phyloP scores from a whole-genome alignment of 169 alveolate species.

The Blepharisma undulans region DNA sequence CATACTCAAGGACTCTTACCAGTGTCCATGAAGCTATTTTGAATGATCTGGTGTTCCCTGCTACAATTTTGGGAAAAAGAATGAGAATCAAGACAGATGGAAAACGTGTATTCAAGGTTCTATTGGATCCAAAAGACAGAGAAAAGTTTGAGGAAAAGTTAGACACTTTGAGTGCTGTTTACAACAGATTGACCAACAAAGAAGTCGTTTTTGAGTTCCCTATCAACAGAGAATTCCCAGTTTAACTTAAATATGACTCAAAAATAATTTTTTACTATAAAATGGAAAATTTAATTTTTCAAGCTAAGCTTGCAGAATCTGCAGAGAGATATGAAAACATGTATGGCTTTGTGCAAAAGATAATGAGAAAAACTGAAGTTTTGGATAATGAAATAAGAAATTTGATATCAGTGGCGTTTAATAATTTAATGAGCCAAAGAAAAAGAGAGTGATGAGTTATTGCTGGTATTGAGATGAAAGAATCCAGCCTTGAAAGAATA shows the following conservation, averaged over 20 bases:
- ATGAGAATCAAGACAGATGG: constrained; percentile 94
- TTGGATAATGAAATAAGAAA: constrained; percentile 93
- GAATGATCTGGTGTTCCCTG: constrained; percentile 95
- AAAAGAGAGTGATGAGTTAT: constrained; percentile 96
- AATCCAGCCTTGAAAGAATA: constrained; percentile 55
- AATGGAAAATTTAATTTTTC: constrained; percentile 56
- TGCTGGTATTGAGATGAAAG: constrained; percentile 74
- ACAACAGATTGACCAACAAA: constrained; percentile 93
- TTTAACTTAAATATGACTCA: neutral
- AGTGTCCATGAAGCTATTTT: constrained; percentile 94
- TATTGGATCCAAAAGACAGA: constrained; percentile 95
- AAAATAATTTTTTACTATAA: neutral
- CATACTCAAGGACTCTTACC: constrained; percentile 94
- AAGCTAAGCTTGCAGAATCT: constrained; percentile 99
- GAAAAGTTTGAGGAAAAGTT: constrained; percentile 93
- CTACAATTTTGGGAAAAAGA: constrained; percentile 93
- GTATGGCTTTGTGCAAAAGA: constrained; percentile 84
- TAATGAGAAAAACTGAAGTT: constrained; percentile 80
- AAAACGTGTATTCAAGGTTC: constrained; percentile 90
- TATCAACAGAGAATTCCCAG: constrained; percentile 56
- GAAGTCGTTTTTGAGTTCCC: constrained; percentile 91
- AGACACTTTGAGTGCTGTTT: constrained; percentile 93
- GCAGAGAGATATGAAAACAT: constrained; percentile 99
- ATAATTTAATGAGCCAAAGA: constrained; percentile 97
- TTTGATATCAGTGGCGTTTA: constrained; percentile 96